Evolutionary conservation across 1,284 basidiomycete species (phyloP).

Genomic region (Xerocomus minutiporus): DNA sequence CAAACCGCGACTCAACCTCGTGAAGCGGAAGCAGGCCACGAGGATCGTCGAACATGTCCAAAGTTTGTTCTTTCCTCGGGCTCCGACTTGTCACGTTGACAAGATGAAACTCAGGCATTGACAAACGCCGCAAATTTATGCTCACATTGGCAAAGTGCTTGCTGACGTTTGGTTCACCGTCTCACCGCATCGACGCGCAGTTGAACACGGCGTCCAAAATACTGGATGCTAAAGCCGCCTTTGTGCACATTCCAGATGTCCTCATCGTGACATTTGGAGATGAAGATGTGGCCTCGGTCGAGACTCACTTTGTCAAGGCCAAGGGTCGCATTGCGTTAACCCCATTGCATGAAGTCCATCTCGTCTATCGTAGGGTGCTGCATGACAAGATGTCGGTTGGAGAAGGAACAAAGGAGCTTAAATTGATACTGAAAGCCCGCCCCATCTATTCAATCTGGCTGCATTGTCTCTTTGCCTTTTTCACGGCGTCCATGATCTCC

Average conservation of each 20-base stretch:
- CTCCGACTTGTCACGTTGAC: neutral
- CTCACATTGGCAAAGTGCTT: conserved; percentile 78
- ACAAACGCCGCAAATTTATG: conserved; percentile 70
- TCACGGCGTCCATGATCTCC: conserved; percentile 73
- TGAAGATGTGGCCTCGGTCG: conserved; percentile 51
- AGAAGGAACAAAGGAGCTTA: conserved; percentile 60
- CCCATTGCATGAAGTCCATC: conserved; percentile 67
- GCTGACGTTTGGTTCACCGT: conserved; percentile 79
- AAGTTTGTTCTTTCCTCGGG: conserved; percentile 22
- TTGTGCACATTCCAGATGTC: conserved; percentile 77
- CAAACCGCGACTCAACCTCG: conserved; percentile 22
- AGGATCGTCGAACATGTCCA: conserved; percentile 35
- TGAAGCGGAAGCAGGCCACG: conserved; percentile 20
- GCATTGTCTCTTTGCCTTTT: conserved; percentile 68
- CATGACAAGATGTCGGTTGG: conserved; percentile 68
- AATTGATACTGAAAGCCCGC: conserved; percentile 53
- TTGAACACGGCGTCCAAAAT: conserved; percentile 53
- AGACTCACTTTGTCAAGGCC: conserved; percentile 77
- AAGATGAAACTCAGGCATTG: conserved; percentile 44
- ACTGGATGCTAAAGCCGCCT: conserved; percentile 60
- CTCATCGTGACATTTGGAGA: conserved; percentile 76
- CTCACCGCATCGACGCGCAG: conserved; percentile 82
- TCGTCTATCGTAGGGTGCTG: conserved; percentile 73
- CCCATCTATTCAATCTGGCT: conserved; percentile 59
- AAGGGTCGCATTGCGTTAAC: conserved; percentile 70